Base-by-base conservation (phyloP, 2,329 filamentous ascomycete species). In the Paecilomyces variotii region DNA sequence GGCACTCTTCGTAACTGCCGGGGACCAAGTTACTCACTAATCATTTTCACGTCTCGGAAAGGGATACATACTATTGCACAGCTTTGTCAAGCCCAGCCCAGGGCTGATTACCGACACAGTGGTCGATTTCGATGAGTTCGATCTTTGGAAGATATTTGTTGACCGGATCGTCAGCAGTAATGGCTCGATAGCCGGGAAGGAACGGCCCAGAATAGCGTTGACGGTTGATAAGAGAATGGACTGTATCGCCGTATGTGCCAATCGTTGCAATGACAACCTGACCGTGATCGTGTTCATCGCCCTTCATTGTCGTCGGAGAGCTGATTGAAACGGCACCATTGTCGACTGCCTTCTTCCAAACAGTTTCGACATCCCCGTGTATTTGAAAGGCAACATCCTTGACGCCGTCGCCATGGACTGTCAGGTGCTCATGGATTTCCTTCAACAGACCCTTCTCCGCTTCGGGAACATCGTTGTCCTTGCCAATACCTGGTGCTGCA, bases 101-200 rank as follows among this genome's bases (percentile, higher is more conserved):
- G 73, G 89, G 86, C 79, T 96, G 91, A 80, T 96, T 96, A 67
- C 91, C 92, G 66, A 96, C 91, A 76, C 91, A 96, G 81, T 96
- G 91, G 76, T 96, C 92, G 75, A 96, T 90, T 66, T 86, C 86
- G 59, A 84, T 80, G 55, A 96, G 82, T 6, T 80, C 73, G n/a
- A 95, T 82, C 0, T 75, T 63, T 0, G 91, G 90, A 2, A 89
- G 78, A 49, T 68, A 65, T 19, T 66, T 61, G 34, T 71, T 68
- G 25, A 81, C 70, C 0, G 79, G 74, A 62, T 84, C 81, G 12
- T 61, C 61, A 6, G 65, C 62, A 1, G 66, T 73, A 55, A 83
- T 79, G 1, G 82, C 72, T 50, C 82, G 81, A 79, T 87, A 96
- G 7, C 89, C 89, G 0, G 91, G 91, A 32, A 96, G 80, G 77